A percentile compares a stretch with the other conserved stretches of the same genome.
Evolutionary conservation across 352 stramenopile genomes (phyloP).

Genomic region (Aphanomyces invadans): DNA sequence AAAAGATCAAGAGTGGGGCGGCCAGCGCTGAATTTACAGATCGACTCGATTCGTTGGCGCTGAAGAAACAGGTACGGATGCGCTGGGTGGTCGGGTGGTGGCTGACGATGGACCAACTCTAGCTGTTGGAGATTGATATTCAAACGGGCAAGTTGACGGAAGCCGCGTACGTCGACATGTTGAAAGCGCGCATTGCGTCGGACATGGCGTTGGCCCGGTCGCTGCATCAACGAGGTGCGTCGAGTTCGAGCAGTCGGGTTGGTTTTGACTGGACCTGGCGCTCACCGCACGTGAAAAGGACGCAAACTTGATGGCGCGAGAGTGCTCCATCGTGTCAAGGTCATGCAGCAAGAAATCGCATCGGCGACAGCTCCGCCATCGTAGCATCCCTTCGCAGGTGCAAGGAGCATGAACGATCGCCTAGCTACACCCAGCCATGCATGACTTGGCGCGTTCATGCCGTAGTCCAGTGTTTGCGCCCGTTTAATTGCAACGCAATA

Average conservation of each 20-base stretch:
- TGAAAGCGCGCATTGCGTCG: conserved; percentile 40
- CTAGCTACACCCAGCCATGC: background rate
- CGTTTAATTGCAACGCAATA: no score
- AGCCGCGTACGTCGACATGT: conserved; percentile 51
- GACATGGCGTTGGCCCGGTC: conserved; percentile 34
- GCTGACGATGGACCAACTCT: background rate
- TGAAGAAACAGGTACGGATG: conserved; percentile 53
- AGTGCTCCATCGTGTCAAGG: conserved; percentile 64
- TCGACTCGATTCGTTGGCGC: conserved; percentile 51
- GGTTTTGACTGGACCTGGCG: no score
- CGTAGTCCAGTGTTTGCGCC: background rate
- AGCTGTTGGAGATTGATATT: conserved; percentile 74
- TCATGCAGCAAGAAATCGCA: conserved; percentile 70
- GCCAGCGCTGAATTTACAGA: conserved; percentile 37
- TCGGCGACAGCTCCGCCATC: background rate
- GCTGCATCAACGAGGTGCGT: conserved; percentile 12
- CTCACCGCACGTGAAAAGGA: background rate
- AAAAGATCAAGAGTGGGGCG: conserved; percentile 35
- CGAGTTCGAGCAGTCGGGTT: no score
- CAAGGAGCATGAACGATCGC: background rate
- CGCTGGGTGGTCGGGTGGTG: background rate
- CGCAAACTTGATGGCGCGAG: conserved; percentile 46
- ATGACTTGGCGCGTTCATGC: no score
- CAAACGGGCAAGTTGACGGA: conserved; percentile 68
- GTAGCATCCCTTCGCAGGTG: background rate